Evolutionary conservation across 2,329 filamentous ascomycete genomes (phyloP).

Genomic region (Trichoderma citrinoviride): DNA sequence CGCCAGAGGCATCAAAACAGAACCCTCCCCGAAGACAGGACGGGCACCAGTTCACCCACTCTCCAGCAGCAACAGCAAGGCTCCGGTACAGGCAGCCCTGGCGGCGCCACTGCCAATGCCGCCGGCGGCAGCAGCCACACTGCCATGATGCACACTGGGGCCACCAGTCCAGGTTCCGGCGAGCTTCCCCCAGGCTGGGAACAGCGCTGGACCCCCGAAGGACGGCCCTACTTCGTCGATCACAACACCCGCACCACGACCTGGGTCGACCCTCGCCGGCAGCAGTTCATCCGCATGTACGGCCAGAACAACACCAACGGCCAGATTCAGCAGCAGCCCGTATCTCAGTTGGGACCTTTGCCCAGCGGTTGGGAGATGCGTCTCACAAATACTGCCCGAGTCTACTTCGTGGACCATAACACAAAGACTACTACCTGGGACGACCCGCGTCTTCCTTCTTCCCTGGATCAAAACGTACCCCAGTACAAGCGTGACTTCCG

Average conservation of each 20-base stretch:
- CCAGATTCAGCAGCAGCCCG: conserved; percentile 92
- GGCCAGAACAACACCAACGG: conserved; percentile 83
- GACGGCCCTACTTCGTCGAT: conserved; percentile 93
- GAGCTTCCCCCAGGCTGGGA: conserved; percentile 97
- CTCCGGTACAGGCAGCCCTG: conserved; percentile 37
- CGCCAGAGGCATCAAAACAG: conserved; percentile 91
- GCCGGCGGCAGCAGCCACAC: conserved; percentile 47
- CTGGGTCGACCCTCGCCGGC: conserved; percentile 94
- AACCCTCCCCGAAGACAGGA: conserved; percentile 92
- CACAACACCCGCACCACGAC: conserved; percentile 98
- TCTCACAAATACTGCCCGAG: conserved; percentile 92
- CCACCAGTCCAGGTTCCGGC: conserved; percentile 86
- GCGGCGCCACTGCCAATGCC: conserved; percentile 31
- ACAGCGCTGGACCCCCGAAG: conserved; percentile 91
- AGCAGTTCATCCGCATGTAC: conserved; percentile 99
- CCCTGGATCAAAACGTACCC: conserved; percentile 94
- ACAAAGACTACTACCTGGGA: conserved; percentile 99
- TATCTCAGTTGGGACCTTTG: conserved; percentile 90
- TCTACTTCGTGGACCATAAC: conserved; percentile 99
- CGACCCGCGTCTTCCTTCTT: conserved; percentile 90
- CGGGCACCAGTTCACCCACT: conserved; percentile 87
- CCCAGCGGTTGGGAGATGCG: conserved; percentile 99
- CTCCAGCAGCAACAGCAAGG: conserved; percentile 55
- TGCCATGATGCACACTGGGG: conserved; percentile 92
- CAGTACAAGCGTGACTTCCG: conserved; percentile 99